Evolutionary conservation across 768 basidiomycete genomes (phyloP).

Genomic region (Epithele typhae): DNA sequence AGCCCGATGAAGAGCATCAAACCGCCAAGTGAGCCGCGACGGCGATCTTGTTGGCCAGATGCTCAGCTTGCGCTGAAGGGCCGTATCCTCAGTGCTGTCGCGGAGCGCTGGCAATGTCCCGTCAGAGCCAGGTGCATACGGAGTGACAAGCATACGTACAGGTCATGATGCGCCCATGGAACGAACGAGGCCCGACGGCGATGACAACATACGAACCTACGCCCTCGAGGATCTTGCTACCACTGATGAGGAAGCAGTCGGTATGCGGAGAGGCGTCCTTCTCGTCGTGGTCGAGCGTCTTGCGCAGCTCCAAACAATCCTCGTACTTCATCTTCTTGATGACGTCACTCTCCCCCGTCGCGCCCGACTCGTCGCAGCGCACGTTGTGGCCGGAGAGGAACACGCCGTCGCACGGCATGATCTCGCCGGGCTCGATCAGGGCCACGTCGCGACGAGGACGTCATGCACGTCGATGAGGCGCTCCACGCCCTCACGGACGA

Average conservation of each 20-base stretch:
- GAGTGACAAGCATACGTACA: constrained; percentile 44
- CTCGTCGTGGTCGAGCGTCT: not conserved
- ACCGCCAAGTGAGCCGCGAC: constrained; percentile 84
- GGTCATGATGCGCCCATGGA: constrained; percentile 98
- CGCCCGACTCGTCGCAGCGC: constrained; percentile 92
- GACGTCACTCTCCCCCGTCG: constrained; percentile 94
- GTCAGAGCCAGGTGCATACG: not conserved
- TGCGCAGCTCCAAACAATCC: constrained; percentile 46
- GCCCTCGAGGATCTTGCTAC: constrained; percentile 91
- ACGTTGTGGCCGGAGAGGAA: constrained; percentile 91
- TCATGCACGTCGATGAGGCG: constrained; percentile 46
- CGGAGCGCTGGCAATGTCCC: constrained; percentile 58
- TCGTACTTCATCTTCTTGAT: constrained; percentile 83
- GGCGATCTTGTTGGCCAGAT: constrained; percentile 90
- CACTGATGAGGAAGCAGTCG: constrained; percentile 90
- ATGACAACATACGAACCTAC: constrained; percentile 91
- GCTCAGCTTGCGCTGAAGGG: constrained; percentile 92
- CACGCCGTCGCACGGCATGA: constrained; percentile 93
- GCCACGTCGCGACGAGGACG: constrained; percentile 90
- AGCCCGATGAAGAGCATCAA: constrained; percentile 74
- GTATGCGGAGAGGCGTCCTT: constrained; percentile 41
- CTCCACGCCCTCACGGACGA: constrained; percentile 31
- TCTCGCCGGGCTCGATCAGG: constrained; percentile 90
- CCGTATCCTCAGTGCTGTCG: constrained; percentile 83
- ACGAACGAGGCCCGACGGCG: constrained; percentile 86